Conservation (phyloP, 2,329 filamentous ascomycete species). For the Rugonectria rugulosa region DNA sequence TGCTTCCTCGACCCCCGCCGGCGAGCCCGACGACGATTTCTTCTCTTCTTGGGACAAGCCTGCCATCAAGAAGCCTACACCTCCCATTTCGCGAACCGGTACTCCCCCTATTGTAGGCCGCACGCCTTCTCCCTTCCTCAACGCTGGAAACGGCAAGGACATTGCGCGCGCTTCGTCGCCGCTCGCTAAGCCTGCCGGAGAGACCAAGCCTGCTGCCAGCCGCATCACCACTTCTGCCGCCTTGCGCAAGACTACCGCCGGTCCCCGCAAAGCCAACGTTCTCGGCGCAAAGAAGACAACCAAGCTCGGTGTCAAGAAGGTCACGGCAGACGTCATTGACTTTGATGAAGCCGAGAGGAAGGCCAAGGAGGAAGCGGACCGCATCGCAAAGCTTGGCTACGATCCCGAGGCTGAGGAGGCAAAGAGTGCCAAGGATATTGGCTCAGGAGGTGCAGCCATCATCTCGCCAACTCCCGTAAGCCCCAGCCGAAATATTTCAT, state of each 20-base stretch:
- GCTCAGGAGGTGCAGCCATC: slow-evolving; percentile 66
- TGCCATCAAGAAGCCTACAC: slow-evolving; percentile 93
- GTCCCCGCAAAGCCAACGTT: slow-evolving; percentile 83
- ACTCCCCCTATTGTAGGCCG: slow-evolving; percentile 84
- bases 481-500: slow-evolving; percentile 66
- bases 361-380: slow-evolving; percentile 95
- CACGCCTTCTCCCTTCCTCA: slow-evolving; percentile 90
- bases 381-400: slow-evolving; percentile 94
- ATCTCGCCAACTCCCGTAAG: slow-evolving; percentile 78
- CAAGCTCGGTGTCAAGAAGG: slow-evolving; percentile 94
- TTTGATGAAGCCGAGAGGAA: slow-evolving; percentile 98
- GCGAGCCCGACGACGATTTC: slow-evolving; percentile 92
- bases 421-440: slow-evolving; percentile 53
- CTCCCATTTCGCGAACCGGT: slow-evolving; percentile 86
- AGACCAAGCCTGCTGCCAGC: slow-evolving; percentile 68
- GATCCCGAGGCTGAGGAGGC: slow-evolving; percentile 86
- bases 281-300: slow-evolving; percentile 81
- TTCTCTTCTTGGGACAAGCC: slow-evolving; percentile 99
- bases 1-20: slow-evolving; percentile 77
- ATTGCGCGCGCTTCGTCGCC: slow-evolving; percentile 83
- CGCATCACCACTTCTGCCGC: slow-evolving; percentile 80
- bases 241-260: slow-evolving; percentile 77
- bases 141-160: slow-evolving; percentile 75
- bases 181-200: slow-evolving; percentile 68
- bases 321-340: slow-evolving; percentile 81